A percentile compares a stretch with the other conserved stretches of the same genome.
These are phyloP conservation scores for Annulohypoxylon nitens DNA, from an alignment of 495 filamentous ascomycete genomes.

Conservation along the genomic window DNA sequence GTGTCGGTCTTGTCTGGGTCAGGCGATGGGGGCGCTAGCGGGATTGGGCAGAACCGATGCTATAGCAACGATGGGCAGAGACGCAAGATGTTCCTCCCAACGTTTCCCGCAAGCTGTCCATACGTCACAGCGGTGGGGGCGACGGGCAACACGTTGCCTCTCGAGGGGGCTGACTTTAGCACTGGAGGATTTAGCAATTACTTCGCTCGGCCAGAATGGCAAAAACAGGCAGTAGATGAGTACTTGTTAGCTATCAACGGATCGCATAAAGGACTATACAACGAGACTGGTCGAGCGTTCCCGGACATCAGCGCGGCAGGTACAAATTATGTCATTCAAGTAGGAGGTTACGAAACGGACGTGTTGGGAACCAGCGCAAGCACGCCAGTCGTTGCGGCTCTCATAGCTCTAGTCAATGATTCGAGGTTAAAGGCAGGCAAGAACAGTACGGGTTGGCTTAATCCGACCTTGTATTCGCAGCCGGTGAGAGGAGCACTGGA, in stretches of 20 bases:
- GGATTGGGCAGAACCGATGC: conserved; percentile 65
- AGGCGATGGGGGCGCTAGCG: conserved; percentile 78
- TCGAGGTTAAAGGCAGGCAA: conserved; percentile 55
- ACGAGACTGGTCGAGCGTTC: conserved; percentile 73
- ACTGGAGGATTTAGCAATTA: conserved; percentile 79
- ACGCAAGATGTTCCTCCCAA: conserved; percentile 71
- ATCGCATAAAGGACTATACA: conserved; percentile 63
- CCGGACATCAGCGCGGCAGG: conserved; percentile 73
- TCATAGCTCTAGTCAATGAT: conserved; percentile 58
- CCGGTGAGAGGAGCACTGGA: conserved; percentile 46
- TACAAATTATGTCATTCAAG: conserved; percentile 54
- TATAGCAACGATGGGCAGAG: conserved; percentile 74
- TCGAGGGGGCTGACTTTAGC: conserved; percentile 69
- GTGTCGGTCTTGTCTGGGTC: conserved; percentile 77
- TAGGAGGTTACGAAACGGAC: conserved; percentile 47
- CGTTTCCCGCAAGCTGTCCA: conserved; percentile 83
- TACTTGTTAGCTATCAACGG: conserved; percentile 67
- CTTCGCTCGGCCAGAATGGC: conserved; percentile 75
- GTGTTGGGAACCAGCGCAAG: conserved; percentile 60
- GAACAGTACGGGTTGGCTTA: conserved; percentile 57
- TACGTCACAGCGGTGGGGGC: conserved; percentile 85
- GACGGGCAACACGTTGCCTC: conserved; percentile 69
- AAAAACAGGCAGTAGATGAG: conserved; percentile 65
- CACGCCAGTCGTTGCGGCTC: conserved; percentile 57
- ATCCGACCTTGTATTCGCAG: conserved; percentile 52